These are phyloP conservation scores for Rachicladosporium sp. DNA, from an alignment of 2,329 filamentous ascomycete genomes.

Conservation along the genomic window DNA sequence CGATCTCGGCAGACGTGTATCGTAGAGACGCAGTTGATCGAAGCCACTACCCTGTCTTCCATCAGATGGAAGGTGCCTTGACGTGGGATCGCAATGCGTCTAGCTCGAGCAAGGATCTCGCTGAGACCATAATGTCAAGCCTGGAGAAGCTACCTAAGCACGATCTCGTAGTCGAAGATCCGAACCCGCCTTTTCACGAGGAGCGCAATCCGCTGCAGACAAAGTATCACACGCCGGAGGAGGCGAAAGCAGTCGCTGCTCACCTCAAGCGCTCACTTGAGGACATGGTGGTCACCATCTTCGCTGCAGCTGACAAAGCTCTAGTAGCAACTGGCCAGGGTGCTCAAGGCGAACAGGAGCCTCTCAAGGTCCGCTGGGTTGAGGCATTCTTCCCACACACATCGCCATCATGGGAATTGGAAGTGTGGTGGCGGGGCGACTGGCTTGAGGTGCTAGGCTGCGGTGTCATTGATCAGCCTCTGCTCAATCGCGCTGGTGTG, in stretches of 20 bases:
- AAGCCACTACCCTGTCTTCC: conserved; percentile 92
- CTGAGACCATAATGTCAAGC: conserved; percentile 56
- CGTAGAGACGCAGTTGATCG: conserved; percentile 87
- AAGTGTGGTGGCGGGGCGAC: conserved; percentile 85
- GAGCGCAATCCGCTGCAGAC: conserved; percentile 74
- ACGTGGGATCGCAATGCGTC: conserved; percentile 67
- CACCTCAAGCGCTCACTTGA: conserved; percentile 87
- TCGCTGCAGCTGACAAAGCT: conserved; percentile 61
- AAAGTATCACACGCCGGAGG: conserved; percentile 56
- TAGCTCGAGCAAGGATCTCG: conserved; percentile 40
- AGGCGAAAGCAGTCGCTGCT: conserved; percentile 68
- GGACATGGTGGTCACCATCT: conserved; percentile 79
- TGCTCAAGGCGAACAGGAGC: conserved; percentile 42
- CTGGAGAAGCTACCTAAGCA: conserved; percentile 61
- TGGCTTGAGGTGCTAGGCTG: conserved; percentile 96
- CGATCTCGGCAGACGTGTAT: conserved; percentile 94
- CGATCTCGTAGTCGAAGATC: conserved; percentile 66
- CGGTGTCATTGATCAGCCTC: conserved; percentile 72
- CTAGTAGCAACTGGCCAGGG: conserved; percentile 33
- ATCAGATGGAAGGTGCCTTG: conserved; percentile 94
- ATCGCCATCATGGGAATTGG: conserved; percentile 87
- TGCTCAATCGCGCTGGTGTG: conserved; percentile 66
- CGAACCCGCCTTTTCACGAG: conserved; percentile 63
- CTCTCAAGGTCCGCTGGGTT: conserved; percentile 80
- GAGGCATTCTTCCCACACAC: conserved; percentile 98